These are phyloP conservation scores for Metschnikowia colocasiae DNA, from an alignment of 805 yeast genomes.

Conservation along the genomic window DNA sequence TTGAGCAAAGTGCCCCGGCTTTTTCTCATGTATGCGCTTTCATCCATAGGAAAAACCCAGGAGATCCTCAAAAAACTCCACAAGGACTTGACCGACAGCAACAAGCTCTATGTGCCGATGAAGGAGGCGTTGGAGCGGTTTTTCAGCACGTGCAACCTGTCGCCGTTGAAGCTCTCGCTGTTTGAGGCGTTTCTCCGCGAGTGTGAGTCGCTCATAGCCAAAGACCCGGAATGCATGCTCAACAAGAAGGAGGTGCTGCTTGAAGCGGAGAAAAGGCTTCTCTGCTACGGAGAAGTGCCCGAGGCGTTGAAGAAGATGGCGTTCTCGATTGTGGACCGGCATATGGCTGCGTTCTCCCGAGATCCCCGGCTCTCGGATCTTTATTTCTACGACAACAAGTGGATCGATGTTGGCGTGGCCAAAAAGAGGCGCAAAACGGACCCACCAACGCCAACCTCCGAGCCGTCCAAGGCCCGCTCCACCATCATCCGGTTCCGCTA, in stretches of 20 bases:
- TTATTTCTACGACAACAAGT: slow-evolving; percentile 60
- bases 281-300: slow-evolving; percentile 60
- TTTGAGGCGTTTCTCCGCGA: slow-evolving; percentile 63
- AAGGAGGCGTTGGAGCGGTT: slow-evolving; percentile 50
- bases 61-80: slow-evolving; percentile 55
- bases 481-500: slow-evolving; percentile 19
- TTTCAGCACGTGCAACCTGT: slow-evolving; percentile 44
- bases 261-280: slow-evolving; percentile 56
- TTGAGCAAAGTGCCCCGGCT: slow-evolving; percentile 69
- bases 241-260: slow-evolving; percentile 19
- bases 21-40: slow-evolving; percentile 60
- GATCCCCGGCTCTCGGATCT: slow-evolving; percentile 51
- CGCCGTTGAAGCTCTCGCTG: slow-evolving; percentile 52
- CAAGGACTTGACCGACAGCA: slow-evolving; percentile 43
- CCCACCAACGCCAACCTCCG: background rate
- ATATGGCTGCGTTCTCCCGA: slow-evolving; percentile 38
- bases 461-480: background rate
- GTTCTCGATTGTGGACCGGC: slow-evolving; percentile 45
- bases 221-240: slow-evolving; percentile 23
- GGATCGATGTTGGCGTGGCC: slow-evolving; percentile 50
- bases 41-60: slow-evolving; percentile 60
- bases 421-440: slow-evolving; percentile 1
- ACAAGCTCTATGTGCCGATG: slow-evolving; percentile 45
- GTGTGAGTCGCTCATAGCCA: slow-evolving; percentile 41
- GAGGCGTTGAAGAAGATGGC: slow-evolving; percentile 39